A percentile compares a stretch with the other conserved stretches of the same genome.
Evolutionary conservation across 2,329 filamentous ascomycete genomes (phyloP).

Genomic region (Penicillium sp.): DNA sequence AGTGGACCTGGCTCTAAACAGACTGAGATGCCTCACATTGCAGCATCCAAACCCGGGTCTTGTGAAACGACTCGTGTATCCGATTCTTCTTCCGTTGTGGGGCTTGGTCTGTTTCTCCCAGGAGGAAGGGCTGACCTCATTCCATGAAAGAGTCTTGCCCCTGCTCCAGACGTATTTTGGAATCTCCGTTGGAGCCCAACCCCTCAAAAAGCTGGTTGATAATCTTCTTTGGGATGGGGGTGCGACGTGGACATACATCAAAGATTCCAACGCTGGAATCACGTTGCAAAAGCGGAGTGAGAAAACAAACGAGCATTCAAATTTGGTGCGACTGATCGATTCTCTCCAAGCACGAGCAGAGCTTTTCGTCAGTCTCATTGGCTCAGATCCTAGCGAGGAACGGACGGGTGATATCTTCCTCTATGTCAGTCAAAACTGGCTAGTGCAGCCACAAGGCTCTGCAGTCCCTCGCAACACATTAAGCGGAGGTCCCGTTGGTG

Average conservation of each 20-base stretch:
- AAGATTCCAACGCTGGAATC: constrained; percentile 24
- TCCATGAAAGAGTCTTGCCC: constrained; percentile 32
- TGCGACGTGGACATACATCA: constrained; percentile 36
- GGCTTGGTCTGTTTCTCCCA: constrained; percentile 39
- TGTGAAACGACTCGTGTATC: constrained; percentile 42
- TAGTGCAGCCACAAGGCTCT: constrained; percentile 28
- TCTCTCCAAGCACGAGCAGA: constrained; percentile 38
- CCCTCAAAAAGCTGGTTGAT: constrained; percentile 40
- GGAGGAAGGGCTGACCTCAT: constrained; percentile 24
- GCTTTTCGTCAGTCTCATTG: constrained; percentile 37
- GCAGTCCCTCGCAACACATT: constrained; percentile 10
- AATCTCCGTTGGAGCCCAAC: constrained; percentile 36
- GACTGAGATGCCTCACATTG: constrained; percentile 37
- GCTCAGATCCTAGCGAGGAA: constrained; percentile 42
- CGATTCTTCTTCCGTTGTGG: constrained; percentile 44
- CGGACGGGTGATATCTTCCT: constrained; percentile 43
- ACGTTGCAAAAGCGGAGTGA: constrained; percentile 28
- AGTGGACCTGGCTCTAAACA: constrained; percentile 34
- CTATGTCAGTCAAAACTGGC: constrained; percentile 43
- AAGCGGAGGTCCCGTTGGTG: constrained; percentile 20
- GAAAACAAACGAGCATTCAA: constrained; percentile 14
- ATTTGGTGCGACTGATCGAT: constrained; percentile 37
- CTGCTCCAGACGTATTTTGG: constrained; percentile 43
- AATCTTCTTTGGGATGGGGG: constrained; percentile 43
- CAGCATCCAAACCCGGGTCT: constrained; percentile 46